Percentiles rank a stretch among this genome's conserved stretches.
Conservation (phyloP, 192 early-diverging fungal genomes). For the Radiomyces spectabilis region DNA sequence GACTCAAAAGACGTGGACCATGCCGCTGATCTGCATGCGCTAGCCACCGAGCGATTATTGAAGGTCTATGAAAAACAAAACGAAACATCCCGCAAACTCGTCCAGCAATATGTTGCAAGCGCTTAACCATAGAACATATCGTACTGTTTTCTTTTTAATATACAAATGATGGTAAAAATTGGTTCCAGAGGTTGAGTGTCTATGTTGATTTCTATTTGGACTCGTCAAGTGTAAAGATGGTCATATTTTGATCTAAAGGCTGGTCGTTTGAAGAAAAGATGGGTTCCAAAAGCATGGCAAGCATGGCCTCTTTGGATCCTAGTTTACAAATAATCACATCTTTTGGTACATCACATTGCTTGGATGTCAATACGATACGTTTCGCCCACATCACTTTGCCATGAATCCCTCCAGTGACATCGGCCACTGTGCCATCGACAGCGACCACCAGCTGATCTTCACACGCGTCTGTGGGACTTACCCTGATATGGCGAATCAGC, state of each 20-base stretch:
- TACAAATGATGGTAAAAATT: neutral
- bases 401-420: slow-evolving; percentile 29
- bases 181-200: too few species aligned
- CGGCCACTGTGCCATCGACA: neutral
- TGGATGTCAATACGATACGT: neutral
- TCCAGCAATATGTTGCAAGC: neutral
- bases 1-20: slow-evolving; percentile 1
- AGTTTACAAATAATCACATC: slow-evolving; percentile 12
- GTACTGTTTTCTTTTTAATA: neutral
- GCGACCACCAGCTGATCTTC: neutral
- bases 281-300: neutral
- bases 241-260: neutral
- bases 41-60: slow-evolving; percentile 31
- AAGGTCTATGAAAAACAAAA: slow-evolving; percentile 11
- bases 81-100: neutral
- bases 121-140: neutral
- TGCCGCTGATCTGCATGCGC: slow-evolving; percentile 17
- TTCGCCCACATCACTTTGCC: slow-evolving; percentile 26
- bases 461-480: neutral
- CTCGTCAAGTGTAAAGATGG: neutral
- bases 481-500: slow-evolving; percentile 3
- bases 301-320: slow-evolving; percentile 7
- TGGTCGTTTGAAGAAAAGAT: neutral
- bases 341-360: neutral
- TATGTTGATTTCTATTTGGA: neutral